phyloP scores from a whole-genome alignment of 202 grass and related monocot genomes.

The Musa balbisiana region DNA sequence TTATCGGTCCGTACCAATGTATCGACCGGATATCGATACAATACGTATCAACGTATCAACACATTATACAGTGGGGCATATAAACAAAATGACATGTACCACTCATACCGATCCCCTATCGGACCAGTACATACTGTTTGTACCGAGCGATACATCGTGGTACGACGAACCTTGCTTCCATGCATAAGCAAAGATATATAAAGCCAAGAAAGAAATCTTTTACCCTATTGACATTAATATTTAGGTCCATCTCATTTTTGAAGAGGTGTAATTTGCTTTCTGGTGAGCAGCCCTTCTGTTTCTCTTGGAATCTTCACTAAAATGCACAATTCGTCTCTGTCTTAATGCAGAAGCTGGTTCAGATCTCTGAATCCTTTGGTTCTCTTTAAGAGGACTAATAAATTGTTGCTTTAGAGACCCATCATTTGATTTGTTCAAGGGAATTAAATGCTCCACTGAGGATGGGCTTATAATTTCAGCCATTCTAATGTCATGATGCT shows the following conservation, averaged over 20 bases:
- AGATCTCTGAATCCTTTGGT: constrained; percentile 26
- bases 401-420: constrained; percentile 15
- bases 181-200: background rate
- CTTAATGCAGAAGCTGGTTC: constrained; percentile 30
- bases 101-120: no score
- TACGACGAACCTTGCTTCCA: background rate
- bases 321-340: constrained; percentile 36
- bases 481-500: constrained; percentile 1
- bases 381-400: constrained; percentile 51
- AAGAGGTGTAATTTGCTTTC: constrained; percentile 30
- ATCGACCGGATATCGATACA: no score
- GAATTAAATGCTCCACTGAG: constrained; percentile 15
- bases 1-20: no score
- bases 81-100: no score
- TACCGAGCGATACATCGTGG: no score
- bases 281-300: constrained; percentile 35
- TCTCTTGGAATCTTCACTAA: constrained; percentile 59
- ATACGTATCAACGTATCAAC: no score
- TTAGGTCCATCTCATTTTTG: constrained; percentile 53
- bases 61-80: no score
- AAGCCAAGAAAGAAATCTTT: background rate
- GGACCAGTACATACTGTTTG: no score
- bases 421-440: constrained; percentile 13
- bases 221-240: constrained; percentile 29
- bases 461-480: constrained; percentile 25